Evolutionary conservation across 176 grass and related monocot genomes (phyloP).

Genomic region (Dendrocalamus sinicus): DNA sequence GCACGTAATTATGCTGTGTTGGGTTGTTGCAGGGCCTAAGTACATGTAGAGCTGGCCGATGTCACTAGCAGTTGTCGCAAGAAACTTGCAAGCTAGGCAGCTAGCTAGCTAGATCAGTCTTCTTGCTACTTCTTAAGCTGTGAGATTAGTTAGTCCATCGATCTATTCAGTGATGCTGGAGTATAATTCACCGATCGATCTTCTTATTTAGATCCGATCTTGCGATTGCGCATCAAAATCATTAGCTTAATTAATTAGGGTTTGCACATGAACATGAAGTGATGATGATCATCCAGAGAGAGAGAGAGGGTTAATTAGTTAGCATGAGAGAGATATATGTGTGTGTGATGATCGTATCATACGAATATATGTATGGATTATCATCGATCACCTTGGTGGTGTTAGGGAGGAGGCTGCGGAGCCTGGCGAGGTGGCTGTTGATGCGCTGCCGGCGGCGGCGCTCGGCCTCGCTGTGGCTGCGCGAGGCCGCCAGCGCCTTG

Average conservation of each 20-base stretch:
- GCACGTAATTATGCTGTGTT: slow-evolving; percentile 11
- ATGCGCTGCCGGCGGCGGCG: slow-evolving; percentile 91
- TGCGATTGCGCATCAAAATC: background rate
- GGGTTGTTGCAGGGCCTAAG: background rate
- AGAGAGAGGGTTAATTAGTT: background rate
- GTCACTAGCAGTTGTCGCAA: background rate
- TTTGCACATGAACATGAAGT: slow-evolving; percentile 2
- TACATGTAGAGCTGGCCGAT: background rate
- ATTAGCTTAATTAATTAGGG: background rate
- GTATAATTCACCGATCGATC: background rate
- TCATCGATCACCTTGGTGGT: slow-evolving; percentile 74
- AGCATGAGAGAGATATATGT: background rate
- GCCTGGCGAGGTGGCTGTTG: slow-evolving; percentile 75
- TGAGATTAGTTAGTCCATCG: background rate
- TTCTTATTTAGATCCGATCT: background rate
- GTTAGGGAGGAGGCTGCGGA: slow-evolving; percentile 86
- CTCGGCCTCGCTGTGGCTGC: slow-evolving; percentile 96
- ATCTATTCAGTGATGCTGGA: background rate
- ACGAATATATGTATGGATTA: slow-evolving; percentile 12
- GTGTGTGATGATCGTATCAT: background rate
- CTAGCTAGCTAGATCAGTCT: slow-evolving; percentile 32
- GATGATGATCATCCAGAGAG: background rate
- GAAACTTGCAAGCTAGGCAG: background rate
- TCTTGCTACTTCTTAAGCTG: background rate
- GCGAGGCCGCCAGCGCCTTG: slow-evolving; percentile 82